A percentile compares a stretch with the other conserved stretches of the same genome.
phyloP scores from a whole-genome alignment of 345 rosid genomes.

The Diplotaxis tenuifolia region DNA sequence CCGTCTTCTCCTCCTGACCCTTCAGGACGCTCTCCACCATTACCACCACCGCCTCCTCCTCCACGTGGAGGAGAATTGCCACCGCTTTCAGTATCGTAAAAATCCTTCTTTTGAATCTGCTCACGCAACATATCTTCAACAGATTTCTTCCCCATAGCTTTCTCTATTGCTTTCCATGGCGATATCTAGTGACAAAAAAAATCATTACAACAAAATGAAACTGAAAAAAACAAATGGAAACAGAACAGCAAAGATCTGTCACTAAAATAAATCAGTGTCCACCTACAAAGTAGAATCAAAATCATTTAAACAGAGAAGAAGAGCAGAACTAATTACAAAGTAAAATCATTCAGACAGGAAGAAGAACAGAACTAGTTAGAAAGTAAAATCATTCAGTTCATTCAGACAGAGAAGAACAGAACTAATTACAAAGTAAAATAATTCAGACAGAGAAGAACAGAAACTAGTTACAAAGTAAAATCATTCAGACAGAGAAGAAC shows the following conservation, averaged over 20 bases:
- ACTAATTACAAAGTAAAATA: no score
- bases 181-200: constrained; percentile 42
- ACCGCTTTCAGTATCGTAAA: constrained; percentile 47
- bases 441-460: no score
- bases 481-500: no score
- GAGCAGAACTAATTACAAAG: no score
- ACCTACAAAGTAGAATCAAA: not conserved
- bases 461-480: no score
- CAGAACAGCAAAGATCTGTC: not conserved
- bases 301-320: no score
- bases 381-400: no score
- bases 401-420: no score
- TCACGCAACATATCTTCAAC: constrained; percentile 59
- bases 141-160: constrained; percentile 53
- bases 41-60: constrained; percentile 44
- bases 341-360: no score
- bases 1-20: constrained; percentile 49
- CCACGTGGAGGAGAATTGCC: constrained; percentile 48
- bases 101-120: constrained; percentile 60
- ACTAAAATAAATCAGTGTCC: not conserved
- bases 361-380: no score
- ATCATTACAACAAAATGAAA: not conserved
- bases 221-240: not conserved
- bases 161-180: constrained; percentile 59
- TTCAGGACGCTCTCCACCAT: constrained; percentile 40